Base-by-base conservation (phyloP, 352 stramenopile species). In the Aphanomyces astaci region DNA sequence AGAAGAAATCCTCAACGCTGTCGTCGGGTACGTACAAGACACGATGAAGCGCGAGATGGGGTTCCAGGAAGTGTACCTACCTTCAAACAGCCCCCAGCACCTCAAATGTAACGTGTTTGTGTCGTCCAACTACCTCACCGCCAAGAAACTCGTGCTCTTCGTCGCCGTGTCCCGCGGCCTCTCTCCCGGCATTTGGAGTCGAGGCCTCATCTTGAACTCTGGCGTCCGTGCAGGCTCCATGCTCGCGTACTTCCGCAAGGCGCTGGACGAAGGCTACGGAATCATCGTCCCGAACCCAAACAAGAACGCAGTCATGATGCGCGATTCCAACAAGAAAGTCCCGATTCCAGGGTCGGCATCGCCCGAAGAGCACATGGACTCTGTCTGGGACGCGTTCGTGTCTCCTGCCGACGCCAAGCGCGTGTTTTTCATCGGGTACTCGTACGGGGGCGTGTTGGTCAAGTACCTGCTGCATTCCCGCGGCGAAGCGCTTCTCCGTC, bases 281-380 rank as follows among this genome's bases (percentile, higher is more conserved):
- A 90, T 96, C 46, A 82, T 95, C 60, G 87, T 96, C 2, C 83
- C 86, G 28, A 96, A 96, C 63, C 88, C 88, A 0, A 95, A 94
- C 77, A 94, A 95, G 74, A 96, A 95, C 72, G 85, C 90, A 13
- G 92, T 93, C 59, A 79, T 92, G 49, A 70, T 88, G 64, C 78
- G 82, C 9, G 83, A 94, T 49, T 81, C 81, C 60, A 94, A 92
- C 71, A 82, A 91, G 70, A 78, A 86, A 19, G 51, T 93, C 36
- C 84, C 87, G 56, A 96, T 96, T 66, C 88, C 88, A 0, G 84
- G 86, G 4, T 95, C 86, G 4, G 76, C 87, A 4, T 90, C 82
- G 39, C 88, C 88, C 0, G 88, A 96, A 63, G 85, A 93, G 71
- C 88, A 96, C 76, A 93, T 95, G 81, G 80, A 94, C 70, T 94